Percentiles rank a stretch among this genome's conserved stretches.
Evolutionary conservation across 345 rosid genomes (phyloP).

Genomic region (Lenwebbia sp.): DNA sequence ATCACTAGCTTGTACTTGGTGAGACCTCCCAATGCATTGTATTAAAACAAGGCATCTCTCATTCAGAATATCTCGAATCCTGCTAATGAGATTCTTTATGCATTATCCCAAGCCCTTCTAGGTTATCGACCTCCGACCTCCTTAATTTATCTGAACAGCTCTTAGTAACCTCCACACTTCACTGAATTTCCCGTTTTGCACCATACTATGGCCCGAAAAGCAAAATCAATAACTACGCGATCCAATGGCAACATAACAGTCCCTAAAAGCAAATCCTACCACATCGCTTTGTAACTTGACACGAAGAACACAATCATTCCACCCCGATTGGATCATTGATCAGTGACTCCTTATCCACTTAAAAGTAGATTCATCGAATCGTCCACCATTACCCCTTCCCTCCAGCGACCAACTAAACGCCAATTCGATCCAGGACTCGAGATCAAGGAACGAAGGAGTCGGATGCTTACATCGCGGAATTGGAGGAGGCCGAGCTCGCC

Average conservation of each 20-base stretch:
- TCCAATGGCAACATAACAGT: neutral
- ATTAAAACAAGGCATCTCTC: neutral
- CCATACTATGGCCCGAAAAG: neutral
- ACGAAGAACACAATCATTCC: neutral
- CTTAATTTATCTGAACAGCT: neutral
- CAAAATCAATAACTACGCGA: neutral
- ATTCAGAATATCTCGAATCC: neutral
- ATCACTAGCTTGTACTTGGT: neutral
- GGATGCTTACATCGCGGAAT: slow-evolving; percentile 28
- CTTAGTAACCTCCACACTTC: neutral
- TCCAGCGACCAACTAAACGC: neutral
- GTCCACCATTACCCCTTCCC: neutral
- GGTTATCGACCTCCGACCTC: neutral
- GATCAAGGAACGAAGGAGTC: neutral
- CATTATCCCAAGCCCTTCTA: neutral
- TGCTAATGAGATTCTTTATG: neutral
- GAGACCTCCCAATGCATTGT: neutral
- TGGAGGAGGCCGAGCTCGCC: slow-evolving; percentile 42
- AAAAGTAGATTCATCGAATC: neutral
- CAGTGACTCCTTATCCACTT: neutral
- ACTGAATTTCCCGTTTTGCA: neutral
- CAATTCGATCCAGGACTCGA: neutral
- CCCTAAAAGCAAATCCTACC: neutral
- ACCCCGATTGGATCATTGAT: neutral
- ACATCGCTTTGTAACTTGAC: neutral